Base-by-base conservation (phyloP, 2,329 filamentous ascomycete genomes). In the Pseudopyrenochaeta lycopersici region DNA sequence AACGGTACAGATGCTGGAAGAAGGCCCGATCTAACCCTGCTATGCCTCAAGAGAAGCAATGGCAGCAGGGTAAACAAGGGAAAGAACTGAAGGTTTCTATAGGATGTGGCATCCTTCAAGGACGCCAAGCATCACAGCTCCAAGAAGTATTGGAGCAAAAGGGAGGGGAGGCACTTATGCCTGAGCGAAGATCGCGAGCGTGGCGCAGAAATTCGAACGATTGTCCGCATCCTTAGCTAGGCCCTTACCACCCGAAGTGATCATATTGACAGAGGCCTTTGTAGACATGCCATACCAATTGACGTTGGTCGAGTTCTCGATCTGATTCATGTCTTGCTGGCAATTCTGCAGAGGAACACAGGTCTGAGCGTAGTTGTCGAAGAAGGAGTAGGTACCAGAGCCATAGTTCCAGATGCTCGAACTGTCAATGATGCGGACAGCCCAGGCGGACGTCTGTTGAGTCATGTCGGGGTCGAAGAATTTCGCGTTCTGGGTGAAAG, bases 361-460 rank as follows among this genome's bases (percentile, higher is more conserved):
- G 12, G 67, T 67, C 63, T 85, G 82, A 30, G 68, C 68, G 72
- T 86, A 87, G 72, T 84, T 81, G 64, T 83, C 77, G 77, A 86
- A 88, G 78, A 86, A 88, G 45, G 76, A 81, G 74, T 79, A 80
- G 82, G 90, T 72, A 78, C 81, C 81, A 1, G 76, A 71, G 38
- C 78, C 77, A 66, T 81, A 81, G 64, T 77, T 74, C 68, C 80
- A 75, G 52, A 82, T 74, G 61, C 73, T 73, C 23, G 63, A 64
- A 45, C 63, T 70, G 57, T 77, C 72, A 45, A 77, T 64, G 58
- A 80, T 63, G 49, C 79, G 76, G 9, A 81, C 71, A 31, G 78
- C 80, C 80, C 80, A 82, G 10, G 79, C 74, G 38, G 80, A 75
- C 54, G 77, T 75, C 67, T 68, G 47, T 49, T 64, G 33, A 57